Evolutionary conservation across 805 yeast species (phyloP), one percentile per base, ranked within the genome.

Genomic region (Candida yuanshanica): DNA sequence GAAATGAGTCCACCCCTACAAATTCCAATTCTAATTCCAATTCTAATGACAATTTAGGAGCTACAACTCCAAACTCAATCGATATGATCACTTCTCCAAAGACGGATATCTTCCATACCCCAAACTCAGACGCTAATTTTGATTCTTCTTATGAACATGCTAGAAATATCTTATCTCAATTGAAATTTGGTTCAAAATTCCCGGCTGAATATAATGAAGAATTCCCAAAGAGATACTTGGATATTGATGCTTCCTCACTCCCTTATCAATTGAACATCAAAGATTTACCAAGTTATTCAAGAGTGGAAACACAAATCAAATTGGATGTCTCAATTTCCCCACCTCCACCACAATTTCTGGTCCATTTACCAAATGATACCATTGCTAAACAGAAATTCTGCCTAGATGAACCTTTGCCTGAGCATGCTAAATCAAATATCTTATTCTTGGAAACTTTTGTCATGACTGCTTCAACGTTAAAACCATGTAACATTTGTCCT

Each of bases 251-350:
- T 11, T 38, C 48, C 7, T 34, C 49, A 2, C 43, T 67, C 35
- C 71, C 72, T 4, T 79, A 74, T 57, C 65, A 69, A 41, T 49
- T 84, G 39, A 59, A 64, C 20, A 66, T 91, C 1, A 60, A 69
- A 7, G 83, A 80, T 38, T 68, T 91, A 35, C 97, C 97, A 2
- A 65, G 75, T 5, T 80, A 79, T 50, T 87, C 96, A 11, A 76
- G 99, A 49, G 99, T 91, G 7, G 99, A 91, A 63, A 91, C 97
- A 13, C 99, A 93, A 64, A 87, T 93, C 58, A 90, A 88, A 60
- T 66, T 95, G 33, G 72, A 73, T 34, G 63, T 91, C 17, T 59
- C 72, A 8, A 66, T 91, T 34, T 72, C 79, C 23, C 95, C 96
- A 1, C 77, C 91, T 1, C 95, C 95, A 1, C 72, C 77, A 5